These are phyloP conservation scores for Elaeagnus macrophylla DNA, from an alignment of 306 rosid genomes.

Conservation along the genomic window DNA sequence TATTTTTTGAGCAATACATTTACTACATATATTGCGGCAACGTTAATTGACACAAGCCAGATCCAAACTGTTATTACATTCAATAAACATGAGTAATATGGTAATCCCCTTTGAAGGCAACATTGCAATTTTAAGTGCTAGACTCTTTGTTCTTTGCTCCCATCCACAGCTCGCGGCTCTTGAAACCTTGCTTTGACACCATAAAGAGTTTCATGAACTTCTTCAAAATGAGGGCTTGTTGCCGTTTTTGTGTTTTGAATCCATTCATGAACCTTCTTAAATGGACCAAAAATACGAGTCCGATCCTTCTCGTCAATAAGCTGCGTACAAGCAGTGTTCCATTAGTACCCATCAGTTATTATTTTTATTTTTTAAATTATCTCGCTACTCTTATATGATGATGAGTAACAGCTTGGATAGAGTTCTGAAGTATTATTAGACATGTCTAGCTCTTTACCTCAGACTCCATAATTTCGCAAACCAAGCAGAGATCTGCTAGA, in stretches of 20 bases:
- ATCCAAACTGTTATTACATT: neutral
- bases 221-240: constrained; percentile 73
- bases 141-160: constrained; percentile 19
- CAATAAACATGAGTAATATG: neutral
- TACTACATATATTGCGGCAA: neutral
- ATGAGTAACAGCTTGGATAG: neutral
- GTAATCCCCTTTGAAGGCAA: constrained; percentile 50
- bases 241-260: constrained; percentile 64
- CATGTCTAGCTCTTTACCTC: constrained; percentile 53
- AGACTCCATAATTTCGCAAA: constrained; percentile 73
- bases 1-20: too few species aligned
- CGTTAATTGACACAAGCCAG: neutral
- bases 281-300: constrained; percentile 57
- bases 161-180: constrained; percentile 18
- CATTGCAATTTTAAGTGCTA: constrained; percentile 12
- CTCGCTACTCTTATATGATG: neutral
- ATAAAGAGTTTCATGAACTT: constrained; percentile 48
- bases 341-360: neutral
- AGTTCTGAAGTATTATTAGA: neutral
- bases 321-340: constrained; percentile 22
- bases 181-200: constrained; percentile 37
- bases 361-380: too few species aligned
- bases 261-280: constrained; percentile 75
- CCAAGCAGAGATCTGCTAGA: constrained; percentile 73
- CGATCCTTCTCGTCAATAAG: constrained; percentile 57